Conservation (phyloP, 345 rosid genomes). For the Geranium brycei region DNA sequence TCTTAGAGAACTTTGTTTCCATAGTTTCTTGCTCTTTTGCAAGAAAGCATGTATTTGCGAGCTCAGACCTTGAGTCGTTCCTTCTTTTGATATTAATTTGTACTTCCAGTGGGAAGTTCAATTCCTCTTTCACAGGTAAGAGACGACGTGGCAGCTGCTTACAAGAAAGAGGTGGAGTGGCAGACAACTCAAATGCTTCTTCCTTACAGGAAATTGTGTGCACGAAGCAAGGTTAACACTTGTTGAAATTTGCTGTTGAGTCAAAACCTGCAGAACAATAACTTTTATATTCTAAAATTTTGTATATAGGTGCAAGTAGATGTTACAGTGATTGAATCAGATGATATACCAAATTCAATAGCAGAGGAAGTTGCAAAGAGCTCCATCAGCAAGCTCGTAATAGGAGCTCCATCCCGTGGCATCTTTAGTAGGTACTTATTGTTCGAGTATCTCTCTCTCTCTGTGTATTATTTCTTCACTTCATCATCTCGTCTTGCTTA, state of each 20-base stretch:
- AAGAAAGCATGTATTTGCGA: too few species aligned
- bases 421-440: conserved; percentile 48
- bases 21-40: not conserved
- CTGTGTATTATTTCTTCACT: too few species aligned
- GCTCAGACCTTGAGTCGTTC: too few species aligned
- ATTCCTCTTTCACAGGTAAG: conserved; percentile 63
- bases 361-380: conserved; percentile 51
- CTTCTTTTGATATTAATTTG: not conserved
- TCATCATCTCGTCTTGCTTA: too few species aligned
- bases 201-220: conserved; percentile 55
- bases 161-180: conserved; percentile 62
- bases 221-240: conserved; percentile 41
- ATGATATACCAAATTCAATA: conserved; percentile 51
- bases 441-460: not conserved
- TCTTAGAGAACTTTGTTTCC: not conserved
- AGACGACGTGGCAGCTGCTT: conserved; percentile 63
- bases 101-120: conserved; percentile 15
- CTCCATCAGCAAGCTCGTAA: conserved; percentile 49
- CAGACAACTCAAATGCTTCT: conserved; percentile 39
- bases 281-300: too few species aligned
- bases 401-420: conserved; percentile 58
- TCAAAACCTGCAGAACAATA: not conserved
- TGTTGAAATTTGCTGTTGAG: not conserved
- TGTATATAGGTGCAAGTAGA: conserved; percentile 44
- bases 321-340: conserved; percentile 42